Evolutionary conservation across 2,329 filamentous ascomycete genomes (phyloP), one percentile per base, ranked within the genome.

Genomic region (Elsinoe fawcettii): DNA sequence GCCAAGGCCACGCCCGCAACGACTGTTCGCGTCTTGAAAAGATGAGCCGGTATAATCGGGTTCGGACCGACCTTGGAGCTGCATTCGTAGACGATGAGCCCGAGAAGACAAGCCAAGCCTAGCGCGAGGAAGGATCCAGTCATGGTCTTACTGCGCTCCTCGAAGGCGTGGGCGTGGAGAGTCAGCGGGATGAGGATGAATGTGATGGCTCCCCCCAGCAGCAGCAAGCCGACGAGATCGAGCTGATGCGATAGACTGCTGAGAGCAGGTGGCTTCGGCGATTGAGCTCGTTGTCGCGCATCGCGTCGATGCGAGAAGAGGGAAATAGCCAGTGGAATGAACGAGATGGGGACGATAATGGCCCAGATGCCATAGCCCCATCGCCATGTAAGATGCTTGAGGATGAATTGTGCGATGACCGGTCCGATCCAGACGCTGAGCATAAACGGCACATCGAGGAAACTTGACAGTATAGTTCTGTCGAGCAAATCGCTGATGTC

Each of bases 291-390:
- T 59, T 73, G 75, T 61, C 76, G 76, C 5, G 79, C 79, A 58
- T 77, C 78, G 7, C 74, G 72, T 60, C 77, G 74, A 63, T 80
- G 80, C 57, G 78, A 63, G 60, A 76, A 77, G 3, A 85, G 67
- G 4, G 78, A 75, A 9, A 77, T 63, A 2, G 77, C 74, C 2
- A 85, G 70, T 0, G 82, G 81, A 2, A 80, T 64, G 59, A 81
- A 83, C 8, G 76, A 74, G 0, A 79, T 63, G 7, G 82, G 82
- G 1, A 84, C 67, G 14, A 84, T 73, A 51, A 85, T 74, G 7
- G 77, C 77, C 80, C 80, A 85, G 62, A 85, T 80, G 30, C 76
- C 82, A 63, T 83, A 83, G 5, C 80, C 81, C 80, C 80, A 84
- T 65, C 81, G 72, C 82, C 82, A 85, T n/a, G 69, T 75, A 1